Base-by-base conservation (phyloP, 768 basidiomycete species). In the Leccinum rimulosum region DNA sequence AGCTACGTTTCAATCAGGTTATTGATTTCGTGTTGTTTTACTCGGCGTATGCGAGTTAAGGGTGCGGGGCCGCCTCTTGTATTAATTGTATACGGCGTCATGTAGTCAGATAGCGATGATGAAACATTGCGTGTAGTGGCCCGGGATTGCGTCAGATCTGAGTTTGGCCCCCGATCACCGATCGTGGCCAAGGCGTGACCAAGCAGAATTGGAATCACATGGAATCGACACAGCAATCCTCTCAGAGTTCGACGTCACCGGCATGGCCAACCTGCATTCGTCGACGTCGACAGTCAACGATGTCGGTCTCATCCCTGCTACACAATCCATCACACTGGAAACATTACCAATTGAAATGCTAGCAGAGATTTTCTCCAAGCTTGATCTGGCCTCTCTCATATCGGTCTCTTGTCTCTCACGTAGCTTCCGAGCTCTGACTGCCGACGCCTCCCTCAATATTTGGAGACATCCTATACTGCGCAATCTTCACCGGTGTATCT, bases 271-370 rank as follows among this genome's bases (percentile, higher is more conserved):
- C 54, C 50, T 57, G 19, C 28, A 49, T 38, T 15, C 54, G 48
- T 49, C 27, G 27, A 49, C 48, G 31, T 50, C 51, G 48, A 54
- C 17, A 43, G n/a, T 9, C 6, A 33, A 15, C 12, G 53, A 49
- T 14, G 50, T 40, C 14, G 36, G 19, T 25, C 47, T 30, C 19
- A 17, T 30, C 33, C 50, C 25, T 33, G 22, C 15, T 9, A n/a
- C 27, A 36, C 59, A 43, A 30, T 38, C 48, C 28, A 55, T 55
- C 27, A 58, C 67, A 15, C 64, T 80, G 9, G 78, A 87, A 64
- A 75, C 77, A 6, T 76, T 92, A 6, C 89, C 90, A n/a, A 87
- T 89, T 47, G 90, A 93, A 67, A 79, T 92, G 54, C 82, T 91
- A 57, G 87, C 84, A 17, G 84, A 86, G 60, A 85, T 92, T 33